These are phyloP conservation scores for Melaleuca quinquenervia DNA, from an alignment of 345 rosid genomes.

Conservation along the genomic window DNA sequence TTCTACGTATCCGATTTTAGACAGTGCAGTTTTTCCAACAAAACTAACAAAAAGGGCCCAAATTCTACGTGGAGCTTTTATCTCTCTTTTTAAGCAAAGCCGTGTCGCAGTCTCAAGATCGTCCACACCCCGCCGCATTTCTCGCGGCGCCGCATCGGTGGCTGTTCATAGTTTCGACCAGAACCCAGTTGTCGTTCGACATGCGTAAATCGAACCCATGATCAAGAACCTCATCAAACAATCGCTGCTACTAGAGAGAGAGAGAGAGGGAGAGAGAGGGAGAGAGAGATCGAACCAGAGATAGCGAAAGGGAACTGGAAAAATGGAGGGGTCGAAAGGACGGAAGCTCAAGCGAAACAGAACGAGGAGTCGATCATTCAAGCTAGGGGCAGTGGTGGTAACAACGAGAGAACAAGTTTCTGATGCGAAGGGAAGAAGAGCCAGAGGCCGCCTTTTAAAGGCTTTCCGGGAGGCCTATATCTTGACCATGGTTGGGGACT, in stretches of 20 bases:
- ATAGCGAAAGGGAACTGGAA: background rate
- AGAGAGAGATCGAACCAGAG: background rate
- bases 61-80: background rate
- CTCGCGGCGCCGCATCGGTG: background rate
- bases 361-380: background rate
- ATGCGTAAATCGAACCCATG: background rate
- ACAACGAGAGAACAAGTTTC: background rate
- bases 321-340: background rate
- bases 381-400: background rate
- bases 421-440: background rate
- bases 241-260: background rate
- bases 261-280: background rate
- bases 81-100: background rate
- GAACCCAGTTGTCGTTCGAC: background rate
- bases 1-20: background rate
- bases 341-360: background rate
- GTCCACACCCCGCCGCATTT: background rate
- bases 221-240: background rate
- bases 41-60: background rate
- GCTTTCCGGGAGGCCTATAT: background rate
- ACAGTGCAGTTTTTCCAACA: background rate
- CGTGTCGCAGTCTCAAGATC: background rate
- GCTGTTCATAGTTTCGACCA: background rate
- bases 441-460: background rate
- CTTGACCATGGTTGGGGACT: background rate